Conservation (phyloP, 1,139 yeast genomes). For the Pichia sp. region DNA sequence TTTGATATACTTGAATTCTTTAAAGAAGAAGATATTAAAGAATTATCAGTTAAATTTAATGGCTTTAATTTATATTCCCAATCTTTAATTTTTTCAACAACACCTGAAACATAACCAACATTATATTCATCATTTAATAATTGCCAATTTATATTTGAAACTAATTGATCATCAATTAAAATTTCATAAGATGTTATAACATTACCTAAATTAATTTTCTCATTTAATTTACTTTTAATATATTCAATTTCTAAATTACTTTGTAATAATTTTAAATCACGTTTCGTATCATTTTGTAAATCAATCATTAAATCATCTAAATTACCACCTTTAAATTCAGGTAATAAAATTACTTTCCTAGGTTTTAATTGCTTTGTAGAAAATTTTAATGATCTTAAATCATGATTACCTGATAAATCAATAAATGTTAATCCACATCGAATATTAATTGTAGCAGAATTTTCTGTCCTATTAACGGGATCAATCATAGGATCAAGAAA, state of each 20-base stretch:
- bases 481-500: conserved; percentile 52
- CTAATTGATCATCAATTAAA: conserved; percentile 60
- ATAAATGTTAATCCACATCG: conserved; percentile 71
- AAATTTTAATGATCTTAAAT: conserved; percentile 71
- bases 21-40: background rate
- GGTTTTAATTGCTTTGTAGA: conserved; percentile 80
- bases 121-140: conserved; percentile 71
- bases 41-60: background rate
- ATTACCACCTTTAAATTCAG: conserved; percentile 20
- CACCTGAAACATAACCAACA: conserved; percentile 79
- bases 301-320: conserved; percentile 20
- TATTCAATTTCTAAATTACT: conserved; percentile 20
- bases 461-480: conserved; percentile 44
- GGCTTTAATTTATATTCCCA: conserved; percentile 18
- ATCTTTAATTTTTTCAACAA: conserved; percentile 27
- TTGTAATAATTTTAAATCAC: background rate
- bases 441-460: conserved; percentile 39
- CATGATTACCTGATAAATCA: conserved; percentile 82
- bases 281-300: conserved; percentile 16
- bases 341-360: conserved; percentile 54
- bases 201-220: conserved; percentile 48
- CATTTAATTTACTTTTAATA: conserved; percentile 34
- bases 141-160: conserved; percentile 74
- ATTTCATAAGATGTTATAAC: conserved; percentile 65
- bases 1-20: conserved; percentile 19